Evolutionary conservation across 345 rosid genomes (phyloP).

Genomic region (Melaleuca quinquenervia): DNA sequence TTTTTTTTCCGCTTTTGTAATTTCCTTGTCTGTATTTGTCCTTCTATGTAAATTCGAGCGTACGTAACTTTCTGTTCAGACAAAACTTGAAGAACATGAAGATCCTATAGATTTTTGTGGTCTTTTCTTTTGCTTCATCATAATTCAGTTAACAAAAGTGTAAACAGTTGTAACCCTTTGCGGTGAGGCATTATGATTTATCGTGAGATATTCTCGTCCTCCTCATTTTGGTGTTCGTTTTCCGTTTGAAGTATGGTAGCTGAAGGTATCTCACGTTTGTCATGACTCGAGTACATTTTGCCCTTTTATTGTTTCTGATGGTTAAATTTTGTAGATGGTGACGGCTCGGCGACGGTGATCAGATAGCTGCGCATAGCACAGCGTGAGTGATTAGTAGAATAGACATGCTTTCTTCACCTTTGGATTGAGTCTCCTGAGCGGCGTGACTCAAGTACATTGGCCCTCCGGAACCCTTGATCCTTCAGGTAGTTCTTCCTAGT

Average conservation of each 20-base stretch:
- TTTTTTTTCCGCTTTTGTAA: neutral
- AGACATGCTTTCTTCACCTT: neutral
- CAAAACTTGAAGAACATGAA: neutral
- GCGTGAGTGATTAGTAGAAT: neutral
- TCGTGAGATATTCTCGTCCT: neutral
- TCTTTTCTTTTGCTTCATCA: neutral
- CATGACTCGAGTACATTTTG: neutral
- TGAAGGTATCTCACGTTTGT: neutral
- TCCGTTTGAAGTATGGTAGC: neutral
- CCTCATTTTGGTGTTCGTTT: neutral
- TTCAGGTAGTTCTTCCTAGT: neutral
- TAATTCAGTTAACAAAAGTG: neutral
- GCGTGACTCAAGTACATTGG: neutral
- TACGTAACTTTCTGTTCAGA: neutral
- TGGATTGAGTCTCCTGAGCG: neutral
- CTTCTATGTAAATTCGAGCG: neutral
- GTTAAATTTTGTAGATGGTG: neutral
- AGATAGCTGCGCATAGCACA: neutral
- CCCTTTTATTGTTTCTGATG: no score
- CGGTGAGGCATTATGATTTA: neutral
- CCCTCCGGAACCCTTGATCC: neutral
- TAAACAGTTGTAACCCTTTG: neutral
- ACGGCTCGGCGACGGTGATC: neutral
- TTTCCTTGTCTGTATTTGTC: neutral
- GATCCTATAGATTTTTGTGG: neutral